Evolutionary conservation across 129 eudicot genomes (phyloP).

Genomic region (Scalesia atractyloides): DNA sequence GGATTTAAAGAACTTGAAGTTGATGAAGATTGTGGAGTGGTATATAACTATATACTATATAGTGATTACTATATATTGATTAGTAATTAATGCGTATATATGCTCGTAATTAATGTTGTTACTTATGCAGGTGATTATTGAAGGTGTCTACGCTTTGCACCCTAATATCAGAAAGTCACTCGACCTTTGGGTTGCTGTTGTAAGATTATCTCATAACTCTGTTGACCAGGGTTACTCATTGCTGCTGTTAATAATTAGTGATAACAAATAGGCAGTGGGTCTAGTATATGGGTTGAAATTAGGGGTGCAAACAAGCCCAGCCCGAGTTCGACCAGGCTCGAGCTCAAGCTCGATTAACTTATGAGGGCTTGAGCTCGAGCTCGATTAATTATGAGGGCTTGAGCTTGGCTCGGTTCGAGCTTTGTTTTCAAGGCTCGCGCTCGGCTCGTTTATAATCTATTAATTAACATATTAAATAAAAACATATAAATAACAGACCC

Average conservation of each 20-base stretch:
- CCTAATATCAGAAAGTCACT: conserved; percentile 88
- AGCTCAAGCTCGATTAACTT: too few relatives aligned
- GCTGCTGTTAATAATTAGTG: neutral
- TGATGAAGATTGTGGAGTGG: conserved; percentile 97
- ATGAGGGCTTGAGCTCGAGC: too few relatives aligned
- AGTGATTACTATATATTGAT: neutral
- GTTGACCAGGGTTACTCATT: conserved; percentile 4
- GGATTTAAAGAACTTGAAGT: conserved; percentile 90
- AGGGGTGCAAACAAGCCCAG: neutral
- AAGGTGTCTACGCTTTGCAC: conserved; percentile 98
- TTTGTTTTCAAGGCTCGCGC: too few relatives aligned
- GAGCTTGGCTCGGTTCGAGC: too few relatives aligned
- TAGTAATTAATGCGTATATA: neutral
- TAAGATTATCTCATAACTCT: conserved; percentile 51
- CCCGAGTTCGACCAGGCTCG: too few relatives aligned
- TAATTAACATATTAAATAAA: too few relatives aligned
- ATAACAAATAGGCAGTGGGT: neutral
- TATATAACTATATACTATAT: conserved; percentile 20
- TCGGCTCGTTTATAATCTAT: too few relatives aligned
- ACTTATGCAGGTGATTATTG: conserved; percentile 73
- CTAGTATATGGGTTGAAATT: neutral
- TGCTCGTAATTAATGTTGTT: conserved; percentile 12
- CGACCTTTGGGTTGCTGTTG: conserved; percentile 99
- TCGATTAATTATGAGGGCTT: too few relatives aligned
- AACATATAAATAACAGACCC: too few relatives aligned